These are phyloP conservation scores for Nephelium lappaceum DNA, from an alignment of 345 rosid species.

Conservation along the genomic window DNA sequence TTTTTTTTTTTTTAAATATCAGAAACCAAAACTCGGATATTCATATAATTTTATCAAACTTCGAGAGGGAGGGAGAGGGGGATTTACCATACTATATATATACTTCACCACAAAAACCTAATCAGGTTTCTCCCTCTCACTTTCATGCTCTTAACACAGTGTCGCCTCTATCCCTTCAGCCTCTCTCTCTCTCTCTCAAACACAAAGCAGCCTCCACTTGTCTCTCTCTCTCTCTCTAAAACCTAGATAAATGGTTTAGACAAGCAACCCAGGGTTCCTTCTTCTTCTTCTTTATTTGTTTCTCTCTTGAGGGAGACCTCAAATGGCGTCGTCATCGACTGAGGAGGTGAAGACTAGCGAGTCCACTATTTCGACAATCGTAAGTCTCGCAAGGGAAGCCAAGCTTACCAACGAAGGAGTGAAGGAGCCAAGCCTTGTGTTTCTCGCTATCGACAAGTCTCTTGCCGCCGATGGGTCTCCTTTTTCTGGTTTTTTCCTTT, in stretches of 20 bases:
- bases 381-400: slow-evolving; percentile 75
- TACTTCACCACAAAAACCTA: too few species aligned
- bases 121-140: too few species aligned
- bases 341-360: slow-evolving; percentile 74
- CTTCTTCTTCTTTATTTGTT: not conserved
- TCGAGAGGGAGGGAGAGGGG: too few species aligned
- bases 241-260: slow-evolving; percentile 2
- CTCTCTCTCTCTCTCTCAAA: not conserved
- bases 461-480: slow-evolving; percentile 61
- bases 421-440: slow-evolving; percentile 53
- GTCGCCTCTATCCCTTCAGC: too few species aligned
- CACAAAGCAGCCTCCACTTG: not conserved
- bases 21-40: too few species aligned
- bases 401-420: slow-evolving; percentile 64
- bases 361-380: slow-evolving; percentile 65
- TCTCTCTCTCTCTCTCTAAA: not conserved
- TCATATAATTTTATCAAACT: too few species aligned
- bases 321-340: slow-evolving; percentile 53
- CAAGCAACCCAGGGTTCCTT: slow-evolving; percentile 16
- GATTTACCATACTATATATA: too few species aligned
- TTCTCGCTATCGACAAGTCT: slow-evolving; percentile 65
- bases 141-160: too few species aligned
- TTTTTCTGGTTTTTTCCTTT: too few species aligned
- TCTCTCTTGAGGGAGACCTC: not conserved
- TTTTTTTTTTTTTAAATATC: too few species aligned